These are phyloP conservation scores for Moniliophthora roreri DNA, from an alignment of 1,284 basidiomycete species.

Conservation along the genomic window DNA sequence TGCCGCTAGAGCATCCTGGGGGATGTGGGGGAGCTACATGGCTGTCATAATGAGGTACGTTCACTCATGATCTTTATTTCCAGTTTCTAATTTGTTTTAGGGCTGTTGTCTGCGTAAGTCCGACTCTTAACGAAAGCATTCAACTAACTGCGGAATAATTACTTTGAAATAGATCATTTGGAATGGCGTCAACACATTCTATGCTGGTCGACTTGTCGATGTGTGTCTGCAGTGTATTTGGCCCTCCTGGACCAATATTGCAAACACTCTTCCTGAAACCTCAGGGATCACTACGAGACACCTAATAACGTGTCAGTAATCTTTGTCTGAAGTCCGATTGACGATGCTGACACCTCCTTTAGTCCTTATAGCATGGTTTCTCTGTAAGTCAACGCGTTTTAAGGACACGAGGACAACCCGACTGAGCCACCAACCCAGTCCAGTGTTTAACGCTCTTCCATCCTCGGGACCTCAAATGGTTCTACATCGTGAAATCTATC, in stretches of 20 bases:
- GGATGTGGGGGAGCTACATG: constrained; percentile 25
- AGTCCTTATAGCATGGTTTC: constrained; percentile 17
- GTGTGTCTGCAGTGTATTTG: constrained; percentile 20
- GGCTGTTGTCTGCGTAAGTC: constrained; percentile 23
- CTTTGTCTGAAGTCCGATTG: constrained; percentile 10
- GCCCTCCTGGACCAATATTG: constrained; percentile 21
- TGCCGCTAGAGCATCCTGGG: constrained; percentile 14
- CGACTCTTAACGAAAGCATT: too few species aligned
- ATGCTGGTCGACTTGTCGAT: constrained; percentile 21
- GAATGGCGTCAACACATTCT: constrained; percentile 25
- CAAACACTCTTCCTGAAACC: constrained; percentile 20
- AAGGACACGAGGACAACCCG: background rate
- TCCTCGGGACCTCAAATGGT: constrained; percentile 18
- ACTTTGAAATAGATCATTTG: constrained; percentile 20
- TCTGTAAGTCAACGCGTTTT: constrained; percentile 6
- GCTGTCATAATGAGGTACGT: constrained; percentile 20
- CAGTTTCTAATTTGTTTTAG: background rate
- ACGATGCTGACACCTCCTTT: constrained; percentile 7
- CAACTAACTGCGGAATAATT: too few species aligned
- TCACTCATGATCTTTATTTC: background rate
- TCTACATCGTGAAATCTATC: constrained; percentile 17
- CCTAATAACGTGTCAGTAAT: constrained; percentile 15
- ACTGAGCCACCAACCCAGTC: constrained; percentile 1
- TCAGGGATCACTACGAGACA: constrained; percentile 22
- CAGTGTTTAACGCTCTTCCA: constrained; percentile 17